Conservation (phyloP, 2,329 filamentous ascomycete genomes). For the Neopestalotiopsis rosae region DNA sequence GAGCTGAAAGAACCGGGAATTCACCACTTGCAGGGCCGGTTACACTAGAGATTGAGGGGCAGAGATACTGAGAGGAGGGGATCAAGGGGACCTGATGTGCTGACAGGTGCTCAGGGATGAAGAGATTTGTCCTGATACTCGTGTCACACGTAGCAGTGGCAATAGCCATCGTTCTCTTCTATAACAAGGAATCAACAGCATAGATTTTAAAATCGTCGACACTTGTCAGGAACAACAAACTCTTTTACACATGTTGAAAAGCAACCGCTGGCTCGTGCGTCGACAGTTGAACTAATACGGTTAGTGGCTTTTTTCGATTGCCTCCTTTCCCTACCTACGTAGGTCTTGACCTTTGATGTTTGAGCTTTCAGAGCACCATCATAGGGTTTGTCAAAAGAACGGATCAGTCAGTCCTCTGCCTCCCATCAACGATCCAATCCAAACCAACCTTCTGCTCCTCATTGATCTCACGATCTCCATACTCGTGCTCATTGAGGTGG, state of each 20-base stretch:
- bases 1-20: conserved; percentile 1
- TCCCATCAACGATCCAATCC: conserved; percentile 1
- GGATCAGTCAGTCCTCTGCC: conserved; percentile 1
- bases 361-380: conserved; percentile 9
- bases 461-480: background rate
- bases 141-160: background rate
- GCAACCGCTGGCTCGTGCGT: conserved; percentile 11
- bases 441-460: background rate
- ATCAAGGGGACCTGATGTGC: background rate
- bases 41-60: background rate
- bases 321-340: conserved; percentile 8
- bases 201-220: background rate
- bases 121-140: background rate
- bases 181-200: background rate
- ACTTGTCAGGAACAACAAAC: background rate
- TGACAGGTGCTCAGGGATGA: background rate
- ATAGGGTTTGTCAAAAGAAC: conserved; percentile 3
- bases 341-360: conserved; percentile 11
- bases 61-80: background rate
- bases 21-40: background rate
- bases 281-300: background rate
- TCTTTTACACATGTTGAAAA: background rate
- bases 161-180: background rate
- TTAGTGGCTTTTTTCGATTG: conserved; percentile 3
- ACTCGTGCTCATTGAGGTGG: conserved; percentile 3